Conservation (phyloP, 768 basidiomycete genomes). For the Astraeus odoratus region DNA sequence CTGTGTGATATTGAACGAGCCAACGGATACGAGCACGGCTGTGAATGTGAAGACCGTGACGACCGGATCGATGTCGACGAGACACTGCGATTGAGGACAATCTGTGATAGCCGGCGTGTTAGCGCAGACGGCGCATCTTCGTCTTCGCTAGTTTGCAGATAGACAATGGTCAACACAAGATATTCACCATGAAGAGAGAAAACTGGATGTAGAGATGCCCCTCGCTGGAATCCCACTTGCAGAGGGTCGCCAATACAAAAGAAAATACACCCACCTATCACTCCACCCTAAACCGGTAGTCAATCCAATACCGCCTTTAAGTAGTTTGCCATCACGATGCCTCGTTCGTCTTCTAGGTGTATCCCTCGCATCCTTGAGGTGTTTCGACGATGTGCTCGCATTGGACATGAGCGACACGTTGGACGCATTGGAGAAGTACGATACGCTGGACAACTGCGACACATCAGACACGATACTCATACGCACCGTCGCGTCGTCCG, state of each 20-base stretch:
- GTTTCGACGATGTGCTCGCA: slow-evolving; percentile 20
- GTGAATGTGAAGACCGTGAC: slow-evolving; percentile 11
- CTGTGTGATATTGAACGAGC: slow-evolving; percentile 23
- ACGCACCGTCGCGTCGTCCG: slow-evolving; percentile 11
- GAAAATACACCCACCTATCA: slow-evolving; percentile 44
- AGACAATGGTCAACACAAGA: slow-evolving; percentile 1
- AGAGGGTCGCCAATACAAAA: too few relatives aligned
- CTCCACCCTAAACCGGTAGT: slow-evolving; percentile 74
- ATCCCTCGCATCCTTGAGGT: slow-evolving; percentile 48
- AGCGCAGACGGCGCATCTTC: slow-evolving; percentile 66
- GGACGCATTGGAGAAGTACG: slow-evolving; percentile 15
- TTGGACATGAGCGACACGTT: slow-evolving; percentile 11
- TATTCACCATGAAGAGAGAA: not conserved
- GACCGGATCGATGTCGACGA: slow-evolving; percentile 38
- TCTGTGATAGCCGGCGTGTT: slow-evolving; percentile 52
- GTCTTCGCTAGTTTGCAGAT: slow-evolving; percentile 46
- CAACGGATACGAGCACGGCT: slow-evolving; percentile 11
- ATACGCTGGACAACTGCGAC: slow-evolving; percentile 22
- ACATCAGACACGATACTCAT: slow-evolving; percentile 20
- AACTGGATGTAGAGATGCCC: too few relatives aligned
- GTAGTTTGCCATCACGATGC: slow-evolving; percentile 53
- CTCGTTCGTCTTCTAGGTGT: slow-evolving; percentile 49
- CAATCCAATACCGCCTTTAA: slow-evolving; percentile 58
- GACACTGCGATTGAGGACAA: slow-evolving; percentile 42
- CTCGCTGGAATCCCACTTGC: too few relatives aligned